These are phyloP conservation scores for Fagus crenata DNA, from an alignment of 306 rosid species.

Conservation along the genomic window DNA sequence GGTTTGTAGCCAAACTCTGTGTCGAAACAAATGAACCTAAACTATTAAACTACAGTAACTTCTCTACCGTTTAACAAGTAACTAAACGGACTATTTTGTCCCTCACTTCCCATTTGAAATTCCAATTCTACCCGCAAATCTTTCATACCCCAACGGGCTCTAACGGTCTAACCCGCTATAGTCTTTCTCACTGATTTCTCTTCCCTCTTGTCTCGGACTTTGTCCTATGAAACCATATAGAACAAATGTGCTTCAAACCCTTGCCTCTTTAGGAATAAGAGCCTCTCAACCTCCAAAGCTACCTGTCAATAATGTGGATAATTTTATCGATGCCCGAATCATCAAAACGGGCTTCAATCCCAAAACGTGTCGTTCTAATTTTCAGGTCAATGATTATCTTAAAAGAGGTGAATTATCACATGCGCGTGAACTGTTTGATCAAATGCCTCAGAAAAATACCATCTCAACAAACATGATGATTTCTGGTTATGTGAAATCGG, in stretches of 20 bases:
- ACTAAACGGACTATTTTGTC: too few relatives aligned
- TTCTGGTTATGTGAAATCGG: conserved; percentile 59
- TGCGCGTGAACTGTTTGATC: conserved; percentile 68
- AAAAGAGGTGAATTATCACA: conserved; percentile 47
- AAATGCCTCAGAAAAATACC: conserved; percentile 68
- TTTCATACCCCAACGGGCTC: too few relatives aligned
- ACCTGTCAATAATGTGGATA: conserved; percentile 29
- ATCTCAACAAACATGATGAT: conserved; percentile 71
- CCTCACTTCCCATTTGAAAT: too few relatives aligned
- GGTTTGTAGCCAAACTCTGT: too few relatives aligned
- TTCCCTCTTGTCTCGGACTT: too few relatives aligned
- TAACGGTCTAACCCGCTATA: too few relatives aligned
- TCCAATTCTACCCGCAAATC: too few relatives aligned
- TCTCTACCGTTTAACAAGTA: too few relatives aligned
- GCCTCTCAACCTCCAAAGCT: conserved; percentile 32
- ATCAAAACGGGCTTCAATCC: conserved; percentile 80
- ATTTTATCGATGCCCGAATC: conserved; percentile 51
- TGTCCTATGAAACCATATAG: conserved; percentile 42
- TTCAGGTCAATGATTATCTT: conserved; percentile 42
- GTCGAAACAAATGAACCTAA: too few relatives aligned
- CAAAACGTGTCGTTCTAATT: conserved; percentile 60
- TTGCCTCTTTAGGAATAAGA: conserved; percentile 28
- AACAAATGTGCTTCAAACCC: conserved; percentile 31
- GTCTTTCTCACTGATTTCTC: too few relatives aligned
- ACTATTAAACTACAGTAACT: too few relatives aligned